A percentile compares a stretch with the other conserved stretches of the same genome.
phyloP scores from a whole-genome alignment of 208 protist species.

The Leishmania guyanensis region DNA sequence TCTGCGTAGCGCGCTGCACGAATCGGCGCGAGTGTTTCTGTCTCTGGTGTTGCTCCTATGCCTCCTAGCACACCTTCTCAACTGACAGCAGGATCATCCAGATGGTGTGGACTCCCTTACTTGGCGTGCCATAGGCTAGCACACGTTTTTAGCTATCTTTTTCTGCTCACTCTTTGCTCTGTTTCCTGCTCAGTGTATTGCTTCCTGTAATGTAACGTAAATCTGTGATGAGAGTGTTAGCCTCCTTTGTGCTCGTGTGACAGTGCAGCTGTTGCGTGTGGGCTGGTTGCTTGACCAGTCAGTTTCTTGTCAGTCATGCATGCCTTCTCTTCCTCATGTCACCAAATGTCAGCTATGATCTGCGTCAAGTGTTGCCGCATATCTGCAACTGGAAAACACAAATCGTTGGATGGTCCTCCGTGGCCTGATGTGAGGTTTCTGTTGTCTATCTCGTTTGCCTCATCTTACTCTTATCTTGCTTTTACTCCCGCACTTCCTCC shows the following conservation, averaged over 20 bases:
- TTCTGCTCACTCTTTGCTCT: slow-evolving; percentile 10
- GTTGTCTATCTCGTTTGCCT: background rate
- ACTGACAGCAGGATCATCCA: background rate
- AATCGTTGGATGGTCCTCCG: background rate
- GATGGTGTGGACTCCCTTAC: background rate
- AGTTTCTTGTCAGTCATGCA: background rate
- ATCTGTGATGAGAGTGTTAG: background rate
- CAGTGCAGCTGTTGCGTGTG: background rate
- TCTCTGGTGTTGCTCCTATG: background rate
- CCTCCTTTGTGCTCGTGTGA: background rate
- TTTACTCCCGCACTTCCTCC: background rate
- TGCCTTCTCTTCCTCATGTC: background rate
- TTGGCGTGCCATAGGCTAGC: background rate
- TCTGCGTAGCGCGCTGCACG: background rate
- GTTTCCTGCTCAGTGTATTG: background rate
- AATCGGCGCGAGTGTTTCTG: background rate
- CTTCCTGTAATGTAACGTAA: background rate
- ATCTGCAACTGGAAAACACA: background rate
- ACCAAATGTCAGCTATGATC: background rate
- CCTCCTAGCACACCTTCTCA: background rate
- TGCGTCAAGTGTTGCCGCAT: background rate
- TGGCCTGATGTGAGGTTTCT: background rate
- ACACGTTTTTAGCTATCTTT: background rate
- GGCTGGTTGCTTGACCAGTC: background rate
- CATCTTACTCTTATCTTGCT: background rate